Evolutionary conservation across 768 basidiomycete species (phyloP).

Genomic region (Termitomyces sp.): DNA sequence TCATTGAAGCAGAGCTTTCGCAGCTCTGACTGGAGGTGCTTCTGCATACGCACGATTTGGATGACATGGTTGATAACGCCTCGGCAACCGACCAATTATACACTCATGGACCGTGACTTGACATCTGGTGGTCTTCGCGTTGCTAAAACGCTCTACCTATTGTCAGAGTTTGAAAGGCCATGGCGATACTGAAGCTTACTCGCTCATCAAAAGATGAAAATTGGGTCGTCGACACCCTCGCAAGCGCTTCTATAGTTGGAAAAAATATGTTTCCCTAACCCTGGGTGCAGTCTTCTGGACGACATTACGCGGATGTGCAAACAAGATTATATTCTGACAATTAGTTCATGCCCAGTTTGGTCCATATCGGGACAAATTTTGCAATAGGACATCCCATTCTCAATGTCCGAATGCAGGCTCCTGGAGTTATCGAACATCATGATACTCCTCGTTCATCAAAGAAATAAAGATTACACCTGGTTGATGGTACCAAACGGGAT

Average conservation of each 20-base stretch:
- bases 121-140: conserved; percentile 20
- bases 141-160: conserved; percentile 40
- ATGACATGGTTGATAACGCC: too few relatives aligned
- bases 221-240: conserved; percentile 76
- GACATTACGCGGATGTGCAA: conserved; percentile 58
- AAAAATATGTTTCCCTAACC: background rate
- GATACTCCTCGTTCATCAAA: background rate
- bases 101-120: too few relatives aligned
- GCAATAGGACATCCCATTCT: conserved; percentile 32
- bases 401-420: conserved; percentile 57
- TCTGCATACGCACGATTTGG: conserved; percentile 11
- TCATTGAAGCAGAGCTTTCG: too few relatives aligned
- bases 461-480: too few relatives aligned
- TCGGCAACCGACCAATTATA: too few relatives aligned
- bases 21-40: conserved; percentile 11
- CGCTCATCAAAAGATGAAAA: conserved; percentile 51
- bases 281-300: conserved; percentile 52
- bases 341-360: conserved; percentile 35
- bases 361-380: conserved; percentile 42
- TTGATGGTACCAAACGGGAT: too few relatives aligned
- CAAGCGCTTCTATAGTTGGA: conserved; percentile 28
- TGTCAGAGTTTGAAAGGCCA: conserved; percentile 50
- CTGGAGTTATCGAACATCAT: conserved; percentile 44
- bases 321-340: conserved; percentile 65
- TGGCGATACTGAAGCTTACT: conserved; percentile 48